A percentile compares a stretch with the other conserved stretches of the same genome.
These are phyloP conservation scores for Haplographium delicatum DNA, from an alignment of 495 filamentous ascomycete species.

Conservation along the genomic window DNA sequence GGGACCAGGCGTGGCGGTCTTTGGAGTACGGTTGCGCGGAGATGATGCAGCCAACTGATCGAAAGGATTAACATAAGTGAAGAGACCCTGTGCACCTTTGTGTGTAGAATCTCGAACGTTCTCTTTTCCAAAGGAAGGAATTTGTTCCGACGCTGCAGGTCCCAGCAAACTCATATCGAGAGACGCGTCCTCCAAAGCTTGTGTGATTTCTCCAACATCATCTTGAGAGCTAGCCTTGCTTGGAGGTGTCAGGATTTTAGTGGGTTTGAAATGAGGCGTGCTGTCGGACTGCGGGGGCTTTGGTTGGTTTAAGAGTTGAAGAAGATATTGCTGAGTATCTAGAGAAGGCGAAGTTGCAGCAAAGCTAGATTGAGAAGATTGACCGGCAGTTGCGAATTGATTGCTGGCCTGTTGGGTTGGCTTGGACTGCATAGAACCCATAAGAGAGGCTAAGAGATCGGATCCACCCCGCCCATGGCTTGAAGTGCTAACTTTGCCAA, in stretches of 20 bases:
- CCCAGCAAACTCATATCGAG: constrained; percentile 21
- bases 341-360: constrained; percentile 32
- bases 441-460: constrained; percentile 48
- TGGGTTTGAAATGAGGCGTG: constrained; percentile 19
- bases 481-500: constrained; percentile 2
- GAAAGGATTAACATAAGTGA: constrained; percentile 78
- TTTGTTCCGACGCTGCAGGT: constrained; percentile 12
- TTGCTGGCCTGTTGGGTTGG: constrained; percentile 11
- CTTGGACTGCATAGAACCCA: constrained; percentile 27
- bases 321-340: constrained; percentile 46
- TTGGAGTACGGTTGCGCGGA: constrained; percentile 51
- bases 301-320: constrained; percentile 46
- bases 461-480: constrained; percentile 15
- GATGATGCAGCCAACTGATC: constrained; percentile 66
- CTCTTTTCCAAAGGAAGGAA: constrained; percentile 18
- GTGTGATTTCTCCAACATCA: constrained; percentile 19
- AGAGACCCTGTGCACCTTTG: constrained; percentile 46
- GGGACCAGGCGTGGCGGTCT: constrained; percentile 15
- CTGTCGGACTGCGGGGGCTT: constrained; percentile 47
- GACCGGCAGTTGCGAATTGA: constrained; percentile 1
- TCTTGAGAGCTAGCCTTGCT: constrained; percentile 19
- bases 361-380: constrained; percentile 13
- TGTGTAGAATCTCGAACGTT: constrained; percentile 12
- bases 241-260: constrained; percentile 18
- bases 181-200: constrained; percentile 21